Conservation (phyloP, 331 rosid species). For the Dryas integrifolia region DNA sequence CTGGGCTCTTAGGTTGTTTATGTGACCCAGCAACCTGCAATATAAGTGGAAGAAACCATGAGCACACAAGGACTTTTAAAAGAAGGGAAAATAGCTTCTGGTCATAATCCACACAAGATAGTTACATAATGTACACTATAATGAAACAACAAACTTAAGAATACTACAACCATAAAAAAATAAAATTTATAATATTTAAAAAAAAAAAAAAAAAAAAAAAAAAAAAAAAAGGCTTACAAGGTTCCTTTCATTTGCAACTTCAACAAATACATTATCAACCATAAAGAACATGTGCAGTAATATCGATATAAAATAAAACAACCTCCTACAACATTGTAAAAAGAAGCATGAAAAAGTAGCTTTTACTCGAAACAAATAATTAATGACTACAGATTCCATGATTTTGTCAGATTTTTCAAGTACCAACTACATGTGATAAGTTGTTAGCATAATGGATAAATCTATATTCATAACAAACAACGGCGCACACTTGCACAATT, state of each 20-base stretch:
- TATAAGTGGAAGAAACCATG: slow-evolving; percentile 5
- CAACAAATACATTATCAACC: no score
- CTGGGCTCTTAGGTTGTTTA: slow-evolving; percentile 18
- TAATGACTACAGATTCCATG: background rate
- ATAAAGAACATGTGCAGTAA: background rate
- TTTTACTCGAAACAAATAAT: background rate
- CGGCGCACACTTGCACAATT: background rate
- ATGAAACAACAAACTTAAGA: background rate
- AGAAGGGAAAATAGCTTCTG: background rate
- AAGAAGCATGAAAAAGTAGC: background rate
- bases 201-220: fast-evolving
- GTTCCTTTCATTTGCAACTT: background rate
- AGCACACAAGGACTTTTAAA: background rate
- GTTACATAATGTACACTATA: background rate
- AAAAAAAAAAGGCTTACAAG: background rate
- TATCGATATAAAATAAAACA: background rate
- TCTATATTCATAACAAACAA: background rate
- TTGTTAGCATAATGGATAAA: background rate
- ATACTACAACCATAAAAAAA: background rate
- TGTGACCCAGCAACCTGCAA: slow-evolving; percentile 40
- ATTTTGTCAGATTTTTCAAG: background rate
- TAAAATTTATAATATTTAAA: background rate
- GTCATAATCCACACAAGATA: background rate
- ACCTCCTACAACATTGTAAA: background rate
- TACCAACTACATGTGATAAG: background rate